Evolutionary conservation across 75 land plant species (phyloP), one percentile per base, ranked within the genome.

Genomic region (Adiantum capillusveneris): DNA sequence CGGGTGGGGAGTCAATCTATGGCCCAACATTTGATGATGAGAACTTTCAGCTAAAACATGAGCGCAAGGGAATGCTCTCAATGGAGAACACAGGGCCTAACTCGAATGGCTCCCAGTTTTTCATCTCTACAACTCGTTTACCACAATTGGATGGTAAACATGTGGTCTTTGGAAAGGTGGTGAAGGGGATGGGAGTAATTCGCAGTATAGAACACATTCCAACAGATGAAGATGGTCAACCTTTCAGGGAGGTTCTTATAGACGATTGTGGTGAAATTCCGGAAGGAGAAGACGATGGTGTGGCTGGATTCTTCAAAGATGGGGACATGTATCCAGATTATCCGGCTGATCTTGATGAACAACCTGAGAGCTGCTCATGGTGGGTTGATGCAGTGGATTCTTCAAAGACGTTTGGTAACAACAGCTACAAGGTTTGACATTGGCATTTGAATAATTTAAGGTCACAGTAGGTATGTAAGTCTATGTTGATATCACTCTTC

Each of bases 71-170:
- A 13, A 21, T 64, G 24, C 27, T 75, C n/a, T 73, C 78, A 24
- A 75, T 75, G 78, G 78, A 78, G 20, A 75, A 75, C 31, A 39
- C 78, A 1, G 78, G 77, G 14, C 69, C 77, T 11, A 73, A 75
- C 42, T 73, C 76, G 16, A 75, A 75, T 65, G 78, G 77, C 0
- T 75, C 78, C 26, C 76, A 72, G 64, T 75, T 75, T 34, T 72
- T 75, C 26, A 75, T 75, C 26, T 63, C 78, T 11, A 75, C 76
- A 1, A 49, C 70, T 14, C 63, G 78, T 16, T 42, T 77, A 26
- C 56, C 77, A 17, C 77, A 72, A 44, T 50, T 72, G 11, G 78
- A 75, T 58, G 78, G 78, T 29, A 75, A 75, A 64, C 78, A 75
- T 59, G 74, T 75, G 16, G 78, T 75, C 41, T 75, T 75, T 75